Evolutionary conservation across 2,329 filamentous ascomycete genomes (phyloP).

Genomic region (Botrytis porri): DNA sequence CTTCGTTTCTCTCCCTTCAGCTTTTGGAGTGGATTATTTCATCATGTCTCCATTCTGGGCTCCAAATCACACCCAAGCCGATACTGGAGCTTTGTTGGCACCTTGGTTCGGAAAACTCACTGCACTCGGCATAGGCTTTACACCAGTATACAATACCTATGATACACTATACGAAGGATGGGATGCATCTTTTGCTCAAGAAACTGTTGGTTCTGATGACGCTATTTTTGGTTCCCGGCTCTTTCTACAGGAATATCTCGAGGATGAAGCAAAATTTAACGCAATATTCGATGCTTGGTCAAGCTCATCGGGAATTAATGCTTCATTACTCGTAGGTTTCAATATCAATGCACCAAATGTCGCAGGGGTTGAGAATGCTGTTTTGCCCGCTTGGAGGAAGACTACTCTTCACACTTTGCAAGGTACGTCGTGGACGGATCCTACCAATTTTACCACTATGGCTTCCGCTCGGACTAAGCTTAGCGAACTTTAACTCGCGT

Average conservation of each 20-base stretch:
- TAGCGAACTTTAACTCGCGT: constrained; percentile 19
- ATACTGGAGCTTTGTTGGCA: constrained; percentile 34
- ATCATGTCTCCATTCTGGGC: constrained; percentile 33
- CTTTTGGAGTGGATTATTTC: neutral
- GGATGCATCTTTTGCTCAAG: constrained; percentile 42
- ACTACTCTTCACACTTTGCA: constrained; percentile 23
- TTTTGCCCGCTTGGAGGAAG: constrained; percentile 37
- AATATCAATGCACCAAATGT: constrained; percentile 13
- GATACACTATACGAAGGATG: constrained; percentile 33
- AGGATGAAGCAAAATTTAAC: constrained; percentile 31
- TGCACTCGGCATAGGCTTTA: constrained; percentile 23
- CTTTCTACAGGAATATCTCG: constrained; percentile 42
- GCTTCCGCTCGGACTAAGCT: constrained; percentile 20
- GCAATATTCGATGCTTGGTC: constrained; percentile 36
- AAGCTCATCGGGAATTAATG: neutral
- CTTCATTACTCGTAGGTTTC: neutral
- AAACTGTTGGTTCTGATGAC: constrained; percentile 37
- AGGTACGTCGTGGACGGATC: constrained; percentile 17
- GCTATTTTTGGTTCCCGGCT: constrained; percentile 42
- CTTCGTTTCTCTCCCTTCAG: constrained; percentile 35
- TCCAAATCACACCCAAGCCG: constrained; percentile 32
- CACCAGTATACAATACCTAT: constrained; percentile 36
- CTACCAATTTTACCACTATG: constrained; percentile 7
- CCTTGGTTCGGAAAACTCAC: constrained; percentile 42
- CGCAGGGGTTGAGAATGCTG: constrained; percentile 32